Conservation (phyloP, 1,139 yeast species). For the Protomyces arabidopsidicola region DNA sequence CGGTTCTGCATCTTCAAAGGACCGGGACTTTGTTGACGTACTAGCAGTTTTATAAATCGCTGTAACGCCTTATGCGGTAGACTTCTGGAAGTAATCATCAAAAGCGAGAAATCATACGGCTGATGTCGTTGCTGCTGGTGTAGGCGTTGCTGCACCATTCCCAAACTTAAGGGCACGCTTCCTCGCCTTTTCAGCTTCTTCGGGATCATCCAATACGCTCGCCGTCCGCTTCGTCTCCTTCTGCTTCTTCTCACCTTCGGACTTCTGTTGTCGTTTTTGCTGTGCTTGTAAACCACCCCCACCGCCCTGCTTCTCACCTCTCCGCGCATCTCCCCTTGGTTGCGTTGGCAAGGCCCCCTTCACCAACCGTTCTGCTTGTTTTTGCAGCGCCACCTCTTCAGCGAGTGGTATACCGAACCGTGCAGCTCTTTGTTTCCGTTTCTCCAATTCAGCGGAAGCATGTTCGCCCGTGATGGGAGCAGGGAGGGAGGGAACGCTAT, state of each 20-base stretch:
- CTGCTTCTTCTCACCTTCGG: not conserved
- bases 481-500: not conserved
- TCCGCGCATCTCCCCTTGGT: not conserved
- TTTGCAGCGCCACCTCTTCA: not conserved
- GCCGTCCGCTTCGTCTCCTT: conserved; percentile 20
- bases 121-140: not conserved
- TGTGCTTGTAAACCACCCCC: not conserved
- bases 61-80: not conserved
- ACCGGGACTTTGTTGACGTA: not conserved
- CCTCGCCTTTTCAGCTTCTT: conserved; percentile 29
- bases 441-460: not conserved
- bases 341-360: not conserved
- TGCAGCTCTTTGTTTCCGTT: conserved; percentile 14
- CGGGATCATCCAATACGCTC: conserved; percentile 26
- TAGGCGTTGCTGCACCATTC: not conserved
- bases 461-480: conserved; percentile 7
- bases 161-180: conserved; percentile 29
- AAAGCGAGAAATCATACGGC: not conserved
- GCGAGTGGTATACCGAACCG: conserved; percentile 8
- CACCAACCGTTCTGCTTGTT: conserved; percentile 3
- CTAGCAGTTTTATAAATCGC: not conserved
- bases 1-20: not conserved
- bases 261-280: not conserved
- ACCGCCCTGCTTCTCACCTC: not conserved
- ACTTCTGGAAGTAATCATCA: not conserved